phyloP scores from a whole-genome alignment of 139 green algal species.

The Tetradesmus obliquus region DNA sequence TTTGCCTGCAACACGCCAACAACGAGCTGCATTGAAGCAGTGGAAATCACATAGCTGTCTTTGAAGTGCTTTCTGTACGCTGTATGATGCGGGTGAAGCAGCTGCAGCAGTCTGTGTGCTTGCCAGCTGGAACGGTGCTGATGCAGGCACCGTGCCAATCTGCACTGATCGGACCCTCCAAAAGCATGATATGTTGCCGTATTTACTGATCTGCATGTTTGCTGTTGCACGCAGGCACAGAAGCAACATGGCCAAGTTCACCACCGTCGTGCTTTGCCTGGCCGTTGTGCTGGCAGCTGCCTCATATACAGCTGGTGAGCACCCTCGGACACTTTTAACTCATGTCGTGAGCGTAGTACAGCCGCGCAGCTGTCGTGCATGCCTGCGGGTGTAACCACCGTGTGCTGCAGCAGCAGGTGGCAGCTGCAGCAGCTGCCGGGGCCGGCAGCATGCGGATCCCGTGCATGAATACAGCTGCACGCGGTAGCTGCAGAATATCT shows the following conservation, averaged over 20 bases:
- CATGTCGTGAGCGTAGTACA: too few relatives aligned
- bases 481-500: not conserved
- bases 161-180: not conserved
- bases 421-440: not conserved
- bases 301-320: not conserved
- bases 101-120: not conserved
- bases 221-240: not conserved
- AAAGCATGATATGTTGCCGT: not conserved
- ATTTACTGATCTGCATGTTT: not conserved
- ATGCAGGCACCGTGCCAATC: not conserved
- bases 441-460: not conserved
- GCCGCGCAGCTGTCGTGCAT: too few relatives aligned
- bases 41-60: too few relatives aligned
- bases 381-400: not conserved
- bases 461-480: not conserved
- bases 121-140: not conserved
- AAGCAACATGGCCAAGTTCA: not conserved
- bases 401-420: not conserved
- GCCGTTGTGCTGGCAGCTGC: not conserved
- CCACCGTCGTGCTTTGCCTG: not conserved
- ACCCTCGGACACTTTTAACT: not conserved
- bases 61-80: too few relatives aligned
- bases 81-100: not conserved
- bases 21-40: too few relatives aligned
- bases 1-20: too few relatives aligned